These are phyloP conservation scores for Smallanthus sonchifolius DNA, from an alignment of 129 eudicot genomes.

Conservation along the genomic window DNA sequence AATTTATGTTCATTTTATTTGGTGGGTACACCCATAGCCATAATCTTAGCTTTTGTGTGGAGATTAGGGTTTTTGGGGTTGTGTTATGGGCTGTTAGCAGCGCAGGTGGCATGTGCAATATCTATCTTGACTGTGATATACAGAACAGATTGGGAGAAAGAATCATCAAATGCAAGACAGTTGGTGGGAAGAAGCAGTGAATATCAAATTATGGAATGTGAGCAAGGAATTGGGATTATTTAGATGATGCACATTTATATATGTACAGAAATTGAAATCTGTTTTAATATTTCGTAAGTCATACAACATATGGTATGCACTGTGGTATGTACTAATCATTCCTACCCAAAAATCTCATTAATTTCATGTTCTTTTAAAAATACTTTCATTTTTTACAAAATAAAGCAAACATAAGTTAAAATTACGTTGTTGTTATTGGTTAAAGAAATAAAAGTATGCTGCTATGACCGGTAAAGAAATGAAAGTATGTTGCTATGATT, in stretches of 20 bases:
- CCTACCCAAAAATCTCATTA: not conserved
- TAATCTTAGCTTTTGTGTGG: conserved; percentile 63
- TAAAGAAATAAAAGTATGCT: not conserved
- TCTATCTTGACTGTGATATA: conserved; percentile 57
- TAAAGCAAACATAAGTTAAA: not conserved
- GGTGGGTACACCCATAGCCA: conserved; percentile 90
- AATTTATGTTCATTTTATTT: conserved; percentile 84
- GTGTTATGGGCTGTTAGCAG: conserved; percentile 95
- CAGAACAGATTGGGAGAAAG: conserved; percentile 82
- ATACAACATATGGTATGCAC: conserved; percentile 18
- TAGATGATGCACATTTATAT: conserved; percentile 28
- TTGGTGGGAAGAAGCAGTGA: conserved; percentile 62
- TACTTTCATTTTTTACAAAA: not conserved
- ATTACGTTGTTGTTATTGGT: not conserved
- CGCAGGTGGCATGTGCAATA: conserved; percentile 74
- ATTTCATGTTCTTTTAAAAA: no score
- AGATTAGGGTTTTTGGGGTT: conserved; percentile 67
- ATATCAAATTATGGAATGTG: conserved; percentile 42
- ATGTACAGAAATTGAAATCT: conserved; percentile 24
- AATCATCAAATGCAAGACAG: conserved; percentile 69
- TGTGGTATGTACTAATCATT: conserved; percentile 1
- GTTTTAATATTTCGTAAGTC: conserved; percentile 9
- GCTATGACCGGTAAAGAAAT: not conserved
- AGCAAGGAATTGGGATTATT: conserved; percentile 49
- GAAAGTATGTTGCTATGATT: not conserved